A percentile compares a stretch with the other conserved stretches of the same genome.
phyloP scores from a whole-genome alignment of 1,139 yeast species.

The Chernovozyma aurita region DNA sequence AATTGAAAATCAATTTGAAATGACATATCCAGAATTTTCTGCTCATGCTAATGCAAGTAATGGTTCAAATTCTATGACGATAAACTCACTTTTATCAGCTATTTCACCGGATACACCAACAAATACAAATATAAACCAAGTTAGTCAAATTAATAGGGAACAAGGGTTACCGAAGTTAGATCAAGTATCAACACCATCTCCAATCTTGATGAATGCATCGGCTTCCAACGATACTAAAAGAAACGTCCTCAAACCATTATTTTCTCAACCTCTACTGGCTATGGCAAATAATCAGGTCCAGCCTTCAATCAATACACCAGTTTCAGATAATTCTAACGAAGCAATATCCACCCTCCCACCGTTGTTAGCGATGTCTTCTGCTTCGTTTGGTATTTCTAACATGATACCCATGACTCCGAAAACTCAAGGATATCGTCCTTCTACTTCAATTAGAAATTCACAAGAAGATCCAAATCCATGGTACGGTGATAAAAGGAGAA shows the following conservation, averaged over 20 bases:
- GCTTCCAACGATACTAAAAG: not conserved
- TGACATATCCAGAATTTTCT: conserved; percentile 1
- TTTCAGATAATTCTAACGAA: not conserved
- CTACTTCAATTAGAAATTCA: not conserved
- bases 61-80: conserved; percentile 3
- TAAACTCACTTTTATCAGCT: conserved; percentile 2
- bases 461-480: not conserved
- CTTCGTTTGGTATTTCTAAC: not conserved
- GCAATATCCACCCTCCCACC: not conserved
- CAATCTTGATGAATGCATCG: not conserved
- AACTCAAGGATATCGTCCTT: not conserved
- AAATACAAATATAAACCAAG: too few species aligned
- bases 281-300: too few species aligned
- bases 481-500: not conserved
- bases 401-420: not conserved
- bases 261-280: not conserved
- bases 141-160: too few species aligned
- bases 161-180: not conserved
- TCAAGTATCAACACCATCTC: not conserved
- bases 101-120: not conserved
- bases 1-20: conserved; percentile 1
- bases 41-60: not conserved
- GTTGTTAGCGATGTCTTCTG: not conserved
- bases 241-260: not conserved
- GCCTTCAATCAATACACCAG: not conserved